phyloP scores from a whole-genome alignment of 2,329 filamentous ascomycete genomes.

The Ceratocystis eucalypticola region DNA sequence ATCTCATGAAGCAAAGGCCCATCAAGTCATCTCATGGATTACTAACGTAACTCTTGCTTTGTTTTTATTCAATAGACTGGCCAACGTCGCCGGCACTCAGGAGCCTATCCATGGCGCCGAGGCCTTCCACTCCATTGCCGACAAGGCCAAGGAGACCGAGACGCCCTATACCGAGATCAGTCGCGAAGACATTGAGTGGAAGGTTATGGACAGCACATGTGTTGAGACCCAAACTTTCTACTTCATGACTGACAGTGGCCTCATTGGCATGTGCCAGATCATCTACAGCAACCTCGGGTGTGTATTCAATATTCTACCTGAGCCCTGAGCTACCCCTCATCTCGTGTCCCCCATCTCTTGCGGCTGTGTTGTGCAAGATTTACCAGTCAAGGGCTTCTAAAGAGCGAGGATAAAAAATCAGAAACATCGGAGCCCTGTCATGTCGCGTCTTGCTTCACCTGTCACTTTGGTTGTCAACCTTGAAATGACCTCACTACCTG shows the following conservation, averaged over 20 bases:
- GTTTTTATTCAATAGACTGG: conserved; percentile 37
- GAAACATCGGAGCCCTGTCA: conserved; percentile 2
- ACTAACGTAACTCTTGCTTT: conserved; percentile 9
- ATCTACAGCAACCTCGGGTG: conserved; percentile 98
- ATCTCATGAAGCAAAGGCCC: neutral
- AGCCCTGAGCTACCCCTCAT: neutral
- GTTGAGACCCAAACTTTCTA: conserved; percentile 97
- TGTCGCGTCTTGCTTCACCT: neutral
- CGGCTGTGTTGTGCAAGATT: conserved; percentile 12
- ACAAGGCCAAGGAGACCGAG: conserved; percentile 59
- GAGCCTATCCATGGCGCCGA: conserved; percentile 89
- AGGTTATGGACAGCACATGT: conserved; percentile 63
- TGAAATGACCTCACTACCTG: neutral
- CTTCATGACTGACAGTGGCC: conserved; percentile 63
- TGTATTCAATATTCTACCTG: conserved; percentile 25
- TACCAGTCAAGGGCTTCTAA: neutral
- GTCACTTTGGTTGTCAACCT: neutral
- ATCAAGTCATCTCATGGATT: neutral
- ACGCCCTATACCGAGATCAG: conserved; percentile 69
- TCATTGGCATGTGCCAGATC: conserved; percentile 69
- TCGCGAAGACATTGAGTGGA: conserved; percentile 72
- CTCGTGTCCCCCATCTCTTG: conserved; percentile 20
- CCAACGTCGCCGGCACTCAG: conserved; percentile 82
- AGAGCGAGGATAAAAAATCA: neutral
- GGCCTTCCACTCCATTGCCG: conserved; percentile 73